phyloP scores from a whole-genome alignment of 495 filamentous ascomycete genomes.

The Bryoglossum gracile region DNA sequence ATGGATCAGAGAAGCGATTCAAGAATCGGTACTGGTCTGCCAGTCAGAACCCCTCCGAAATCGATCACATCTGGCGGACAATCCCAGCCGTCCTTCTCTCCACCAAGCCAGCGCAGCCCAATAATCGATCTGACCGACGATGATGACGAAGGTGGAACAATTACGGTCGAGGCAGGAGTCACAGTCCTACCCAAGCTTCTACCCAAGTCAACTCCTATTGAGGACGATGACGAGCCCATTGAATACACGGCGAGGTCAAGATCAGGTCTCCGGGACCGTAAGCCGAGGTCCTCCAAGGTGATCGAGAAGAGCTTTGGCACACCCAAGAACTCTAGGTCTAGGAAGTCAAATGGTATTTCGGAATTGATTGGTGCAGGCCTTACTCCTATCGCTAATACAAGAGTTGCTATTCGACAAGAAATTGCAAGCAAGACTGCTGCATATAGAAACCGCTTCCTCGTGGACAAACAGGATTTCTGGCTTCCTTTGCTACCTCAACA shows the following conservation, averaged over 20 bases:
- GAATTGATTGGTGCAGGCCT: conserved; percentile 12
- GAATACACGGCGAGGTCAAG: conserved; percentile 1
- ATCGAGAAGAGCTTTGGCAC: conserved; percentile 12
- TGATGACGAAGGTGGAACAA: conserved; percentile 14
- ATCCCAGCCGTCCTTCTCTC: background rate
- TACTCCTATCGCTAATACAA: conserved; percentile 22
- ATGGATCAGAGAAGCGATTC: conserved; percentile 12
- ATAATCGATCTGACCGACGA: conserved; percentile 9
- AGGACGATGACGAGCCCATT: conserved; percentile 11
- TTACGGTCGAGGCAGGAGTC: background rate
- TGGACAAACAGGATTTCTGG: conserved; percentile 45
- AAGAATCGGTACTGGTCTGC: background rate
- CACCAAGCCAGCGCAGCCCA: conserved; percentile 5
- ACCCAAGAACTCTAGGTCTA: conserved; percentile 1
- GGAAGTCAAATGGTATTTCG: conserved; percentile 3
- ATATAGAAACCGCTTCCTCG: conserved; percentile 42
- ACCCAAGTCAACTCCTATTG: background rate
- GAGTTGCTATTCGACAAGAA: conserved; percentile 37
- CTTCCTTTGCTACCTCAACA: conserved; percentile 44
- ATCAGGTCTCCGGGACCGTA: conserved; percentile 6
- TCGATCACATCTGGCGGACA: conserved; percentile 8
- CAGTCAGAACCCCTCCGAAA: background rate
- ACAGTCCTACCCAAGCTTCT: no score
- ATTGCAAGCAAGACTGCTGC: conserved; percentile 39
- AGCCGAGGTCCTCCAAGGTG: conserved; percentile 19